A percentile compares a stretch with the other conserved stretches of the same genome.
These are phyloP conservation scores for Cercospora berteroae DNA, from an alignment of 2,329 filamentous ascomycete genomes.

Conservation along the genomic window DNA sequence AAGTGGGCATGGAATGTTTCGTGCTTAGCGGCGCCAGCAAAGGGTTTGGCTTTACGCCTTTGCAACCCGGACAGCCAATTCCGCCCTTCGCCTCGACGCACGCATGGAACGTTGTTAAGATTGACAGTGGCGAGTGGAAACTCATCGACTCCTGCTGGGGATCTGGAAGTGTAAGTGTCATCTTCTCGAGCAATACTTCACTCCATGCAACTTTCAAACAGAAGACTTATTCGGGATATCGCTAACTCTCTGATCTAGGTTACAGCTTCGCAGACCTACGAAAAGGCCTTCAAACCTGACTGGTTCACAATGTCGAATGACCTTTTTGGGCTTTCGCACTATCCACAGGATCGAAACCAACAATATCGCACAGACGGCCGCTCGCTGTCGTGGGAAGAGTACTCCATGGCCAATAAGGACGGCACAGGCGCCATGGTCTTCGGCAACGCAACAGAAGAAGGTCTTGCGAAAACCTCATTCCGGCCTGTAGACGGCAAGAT, in stretches of 20 bases:
- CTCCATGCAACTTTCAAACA: too few relatives aligned
- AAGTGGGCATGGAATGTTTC: constrained; percentile 75
- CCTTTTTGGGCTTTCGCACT: constrained; percentile 78
- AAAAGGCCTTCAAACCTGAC: constrained; percentile 64
- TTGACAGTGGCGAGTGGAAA: constrained; percentile 88
- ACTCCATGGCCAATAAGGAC: constrained; percentile 62
- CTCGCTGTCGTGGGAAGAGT: constrained; percentile 74
- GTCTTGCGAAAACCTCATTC: constrained; percentile 58
- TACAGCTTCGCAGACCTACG: constrained; percentile 54
- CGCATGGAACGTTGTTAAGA: constrained; percentile 86
- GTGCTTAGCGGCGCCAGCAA: constrained; percentile 80
- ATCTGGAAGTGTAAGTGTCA: constrained; percentile 64
- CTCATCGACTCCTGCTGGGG: constrained; percentile 92
- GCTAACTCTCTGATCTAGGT: neutral
- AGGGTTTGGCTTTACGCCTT: constrained; percentile 68
- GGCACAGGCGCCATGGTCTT: constrained; percentile 49
- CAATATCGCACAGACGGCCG: constrained; percentile 76
- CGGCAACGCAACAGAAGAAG: constrained; percentile 49
- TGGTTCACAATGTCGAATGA: constrained; percentile 67
- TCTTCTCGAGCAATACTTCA: neutral
- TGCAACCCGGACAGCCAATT: constrained; percentile 62
- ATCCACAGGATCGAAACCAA: constrained; percentile 63
- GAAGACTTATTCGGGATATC: neutral
- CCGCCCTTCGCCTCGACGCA: constrained; percentile 65
- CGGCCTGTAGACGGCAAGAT: constrained; percentile 61